Base-by-base conservation (phyloP, 1,284 basidiomycete genomes). In the Coriolopsis trogii region DNA sequence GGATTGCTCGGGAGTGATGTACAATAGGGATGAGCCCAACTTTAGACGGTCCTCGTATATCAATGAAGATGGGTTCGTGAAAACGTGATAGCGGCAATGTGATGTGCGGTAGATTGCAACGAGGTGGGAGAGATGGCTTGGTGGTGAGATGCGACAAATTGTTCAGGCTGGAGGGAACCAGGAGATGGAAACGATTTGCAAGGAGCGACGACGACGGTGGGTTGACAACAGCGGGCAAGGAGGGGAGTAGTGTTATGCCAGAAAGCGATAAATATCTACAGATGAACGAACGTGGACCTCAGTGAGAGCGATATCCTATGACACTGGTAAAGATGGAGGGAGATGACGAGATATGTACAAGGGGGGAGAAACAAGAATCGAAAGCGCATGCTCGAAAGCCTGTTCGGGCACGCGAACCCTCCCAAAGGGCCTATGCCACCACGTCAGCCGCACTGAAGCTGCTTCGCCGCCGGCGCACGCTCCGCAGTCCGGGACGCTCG, bases 371-470 rank as follows among this genome's bases (percentile, higher is more conserved):
- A 34, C 3, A 12, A n/a, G 13, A 18, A 18, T 2, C n/a, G 31
- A 29, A 20, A 25, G 25, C 16, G 30, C 24, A 26, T 37, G 31
- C 23, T 40, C 49, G 46, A 53, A 41, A 29, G n/a, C 56, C 56
- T 31, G 56, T 39, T 52, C 49, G 46, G 50, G 16, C 34, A 34
- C n/a, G 34, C 41, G 39, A 36, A 25, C 29, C 30, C 25, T 20
- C 49, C 39, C 40, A 16, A n/a, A n/a, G n/a, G 31, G 23, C 29
- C 40, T 70, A 90, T 63, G 84, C 88, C 56, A 91, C 79, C 30
- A 93, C 83, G 67, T 93, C 87, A 8, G 87, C 87, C 51, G 85
- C 76, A 65, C 89, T 90, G 69, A 92, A 92, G 62, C 90, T 91
- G 63, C 90, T 91, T 52, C 90, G 75, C 64, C 90, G 73, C 55